Percentiles rank a stretch among this genome's conserved stretches.
phyloP scores from a whole-genome alignment of 2,329 filamentous ascomycete species.

The Leptographium procerum region DNA sequence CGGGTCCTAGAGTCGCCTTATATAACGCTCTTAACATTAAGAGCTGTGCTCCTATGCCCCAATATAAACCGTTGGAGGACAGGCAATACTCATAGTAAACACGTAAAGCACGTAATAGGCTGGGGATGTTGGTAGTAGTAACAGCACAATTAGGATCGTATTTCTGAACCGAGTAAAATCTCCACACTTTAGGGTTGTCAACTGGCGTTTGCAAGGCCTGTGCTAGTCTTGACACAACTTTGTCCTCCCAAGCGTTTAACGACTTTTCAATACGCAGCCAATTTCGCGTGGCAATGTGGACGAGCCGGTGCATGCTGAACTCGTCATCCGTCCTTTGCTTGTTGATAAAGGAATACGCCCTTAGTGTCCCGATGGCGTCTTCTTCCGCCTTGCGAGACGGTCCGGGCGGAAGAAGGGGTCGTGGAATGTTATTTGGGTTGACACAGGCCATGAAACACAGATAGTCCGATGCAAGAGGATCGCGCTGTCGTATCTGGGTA shows the following conservation, averaged over 20 bases:
- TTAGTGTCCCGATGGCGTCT: constrained; percentile 17
- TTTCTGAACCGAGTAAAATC: constrained; percentile 7
- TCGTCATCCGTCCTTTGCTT: constrained; percentile 10
- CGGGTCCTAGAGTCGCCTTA: not conserved
- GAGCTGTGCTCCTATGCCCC: too few species aligned
- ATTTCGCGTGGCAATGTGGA: constrained; percentile 19
- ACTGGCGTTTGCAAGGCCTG: constrained; percentile 3
- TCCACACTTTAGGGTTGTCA: not conserved
- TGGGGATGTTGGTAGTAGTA: too few species aligned
- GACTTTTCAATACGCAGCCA: constrained; percentile 13
- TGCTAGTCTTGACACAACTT: constrained; percentile 6
- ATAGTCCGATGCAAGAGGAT: constrained; percentile 17
- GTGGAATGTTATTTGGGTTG: constrained; percentile 19
- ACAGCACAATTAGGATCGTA: too few species aligned
- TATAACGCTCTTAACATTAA: not conserved
- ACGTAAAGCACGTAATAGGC: too few species aligned
- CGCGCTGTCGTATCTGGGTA: constrained; percentile 8
- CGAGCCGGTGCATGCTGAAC: constrained; percentile 21
- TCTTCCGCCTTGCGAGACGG: constrained; percentile 6
- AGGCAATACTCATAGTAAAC: not conserved
- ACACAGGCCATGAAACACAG: constrained; percentile 20
- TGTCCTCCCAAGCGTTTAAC: not conserved
- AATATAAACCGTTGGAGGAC: constrained; percentile 10
- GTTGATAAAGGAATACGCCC: constrained; percentile 21
- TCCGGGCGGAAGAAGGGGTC: constrained; percentile 12